These are phyloP conservation scores for Carex parvula DNA, from an alignment of 176 grass and related monocot genomes.

Conservation along the genomic window DNA sequence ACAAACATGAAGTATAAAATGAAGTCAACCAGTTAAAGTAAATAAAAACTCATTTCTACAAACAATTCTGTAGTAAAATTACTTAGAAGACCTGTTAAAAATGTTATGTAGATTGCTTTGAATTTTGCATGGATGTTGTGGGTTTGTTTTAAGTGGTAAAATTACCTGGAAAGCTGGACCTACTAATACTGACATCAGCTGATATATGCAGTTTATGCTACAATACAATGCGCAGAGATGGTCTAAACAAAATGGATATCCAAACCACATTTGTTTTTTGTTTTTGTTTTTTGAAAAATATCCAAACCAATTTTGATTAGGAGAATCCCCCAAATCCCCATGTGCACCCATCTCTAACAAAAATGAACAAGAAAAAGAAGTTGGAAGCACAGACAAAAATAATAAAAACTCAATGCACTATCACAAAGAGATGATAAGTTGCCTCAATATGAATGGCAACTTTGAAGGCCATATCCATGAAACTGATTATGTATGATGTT, in stretches of 20 bases:
- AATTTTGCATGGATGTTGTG: not conserved
- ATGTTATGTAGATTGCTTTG: not conserved
- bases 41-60: not conserved
- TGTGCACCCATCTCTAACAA: not conserved
- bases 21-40: conserved; percentile 15
- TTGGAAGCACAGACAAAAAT: not conserved
- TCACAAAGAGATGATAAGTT: not conserved
- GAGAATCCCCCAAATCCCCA: not conserved
- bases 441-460: not conserved
- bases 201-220: not conserved
- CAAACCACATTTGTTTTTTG: no score
- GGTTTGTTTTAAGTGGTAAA: not conserved
- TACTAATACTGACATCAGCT: not conserved
- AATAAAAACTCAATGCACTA: not conserved
- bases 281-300: not conserved
- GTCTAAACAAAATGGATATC: not conserved
- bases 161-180: not conserved
- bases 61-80: not conserved
- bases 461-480: not conserved
- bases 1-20: conserved; percentile 2
- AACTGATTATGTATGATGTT: conserved; percentile 5
- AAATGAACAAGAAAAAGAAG: not conserved
- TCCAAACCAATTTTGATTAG: not conserved
- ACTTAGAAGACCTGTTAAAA: not conserved
- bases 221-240: not conserved